A percentile compares a stretch with the other conserved stretches of the same genome.
Conservation (phyloP, 164 flowering plant species). For the Aristolochia californica region DNA sequence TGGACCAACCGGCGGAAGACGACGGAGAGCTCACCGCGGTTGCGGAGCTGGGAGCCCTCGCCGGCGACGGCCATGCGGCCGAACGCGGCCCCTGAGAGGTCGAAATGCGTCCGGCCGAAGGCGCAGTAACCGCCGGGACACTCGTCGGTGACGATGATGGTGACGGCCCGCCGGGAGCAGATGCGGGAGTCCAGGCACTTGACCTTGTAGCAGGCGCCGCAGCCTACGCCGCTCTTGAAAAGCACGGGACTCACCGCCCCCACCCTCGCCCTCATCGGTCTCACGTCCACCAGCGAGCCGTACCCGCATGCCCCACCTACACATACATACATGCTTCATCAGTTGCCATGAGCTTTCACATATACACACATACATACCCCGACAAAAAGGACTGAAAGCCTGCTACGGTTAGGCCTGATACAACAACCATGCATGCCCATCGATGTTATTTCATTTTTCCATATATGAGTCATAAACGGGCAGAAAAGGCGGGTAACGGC, state of each 20-base stretch:
- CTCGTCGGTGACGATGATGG: constrained; percentile 82
- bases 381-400: background rate
- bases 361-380: background rate
- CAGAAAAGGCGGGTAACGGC: no score
- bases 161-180: constrained; percentile 79
- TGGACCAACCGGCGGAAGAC: constrained; percentile 45
- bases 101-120: constrained; percentile 59
- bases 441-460: no score
- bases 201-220: constrained; percentile 96
- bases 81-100: constrained; percentile 91
- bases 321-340: constrained; percentile 2
- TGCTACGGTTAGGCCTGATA: background rate
- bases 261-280: constrained; percentile 65
- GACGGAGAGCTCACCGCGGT: constrained; percentile 75
- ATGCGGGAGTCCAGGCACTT: constrained; percentile 58
- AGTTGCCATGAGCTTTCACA: background rate
- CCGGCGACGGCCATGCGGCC: constrained; percentile 82
- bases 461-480: no score
- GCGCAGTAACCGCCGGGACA: constrained; percentile 83
- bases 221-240: constrained; percentile 79
- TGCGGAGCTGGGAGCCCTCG: constrained; percentile 39
- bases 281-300: constrained; percentile 82
- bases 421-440: background rate
- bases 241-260: constrained; percentile 90
- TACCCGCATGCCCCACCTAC: constrained; percentile 98